These are phyloP conservation scores for Liquidambar formosana DNA, from an alignment of 164 flowering plant genomes.

Conservation along the genomic window DNA sequence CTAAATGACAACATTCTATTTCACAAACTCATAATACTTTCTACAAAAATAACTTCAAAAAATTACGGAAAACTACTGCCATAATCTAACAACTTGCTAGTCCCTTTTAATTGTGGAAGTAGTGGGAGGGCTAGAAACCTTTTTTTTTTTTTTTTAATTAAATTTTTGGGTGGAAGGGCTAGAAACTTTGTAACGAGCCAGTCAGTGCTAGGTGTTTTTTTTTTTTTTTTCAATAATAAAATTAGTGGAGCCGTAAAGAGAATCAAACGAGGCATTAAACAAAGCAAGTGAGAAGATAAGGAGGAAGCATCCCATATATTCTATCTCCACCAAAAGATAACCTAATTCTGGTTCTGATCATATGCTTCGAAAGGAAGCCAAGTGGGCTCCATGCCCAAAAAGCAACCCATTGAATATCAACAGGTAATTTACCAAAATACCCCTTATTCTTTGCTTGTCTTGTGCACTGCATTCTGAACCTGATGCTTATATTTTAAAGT, in stretches of 20 bases:
- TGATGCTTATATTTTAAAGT: background rate
- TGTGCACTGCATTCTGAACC: conserved; percentile 5
- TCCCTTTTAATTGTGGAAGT: no score
- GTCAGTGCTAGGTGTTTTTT: background rate
- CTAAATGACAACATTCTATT: no score
- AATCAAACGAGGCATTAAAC: conserved; percentile 5
- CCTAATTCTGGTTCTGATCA: conserved; percentile 6
- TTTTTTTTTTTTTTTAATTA: no score
- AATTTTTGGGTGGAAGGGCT: no score
- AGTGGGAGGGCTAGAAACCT: no score
- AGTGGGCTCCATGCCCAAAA: conserved; percentile 17
- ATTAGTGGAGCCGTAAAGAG: conserved; percentile 26
- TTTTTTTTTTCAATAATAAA: conserved; percentile 1
- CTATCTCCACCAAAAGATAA: conserved; percentile 3
- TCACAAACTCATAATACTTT: no score
- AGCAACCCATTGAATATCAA: background rate
- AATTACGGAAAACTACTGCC: no score
- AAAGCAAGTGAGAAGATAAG: conserved; percentile 11
- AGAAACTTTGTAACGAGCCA: no score
- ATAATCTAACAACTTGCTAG: no score
- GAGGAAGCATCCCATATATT: conserved; percentile 12
- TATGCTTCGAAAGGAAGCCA: conserved; percentile 25
- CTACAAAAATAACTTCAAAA: no score
- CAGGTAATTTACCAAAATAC: conserved; percentile 15
- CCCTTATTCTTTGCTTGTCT: conserved; percentile 37